phyloP scores from a whole-genome alignment of 345 rosid genomes.

The Eutrema yunnanense region DNA sequence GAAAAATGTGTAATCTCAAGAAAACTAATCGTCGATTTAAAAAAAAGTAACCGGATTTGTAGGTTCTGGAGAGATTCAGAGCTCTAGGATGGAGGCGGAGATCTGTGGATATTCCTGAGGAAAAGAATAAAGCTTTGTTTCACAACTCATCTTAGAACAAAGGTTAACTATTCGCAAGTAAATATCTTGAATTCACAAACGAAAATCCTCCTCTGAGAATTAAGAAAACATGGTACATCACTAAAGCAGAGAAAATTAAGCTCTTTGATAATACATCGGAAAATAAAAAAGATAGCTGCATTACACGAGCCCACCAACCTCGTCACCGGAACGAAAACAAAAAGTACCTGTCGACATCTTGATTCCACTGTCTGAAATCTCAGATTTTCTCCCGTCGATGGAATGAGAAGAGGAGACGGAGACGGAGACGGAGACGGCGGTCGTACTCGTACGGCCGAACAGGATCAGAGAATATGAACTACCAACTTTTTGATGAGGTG shows the following conservation, averaged over 20 bases:
- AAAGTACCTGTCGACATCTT: constrained; percentile 18
- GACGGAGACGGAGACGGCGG: not conserved
- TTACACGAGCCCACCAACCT: not conserved
- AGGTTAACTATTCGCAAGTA: not conserved
- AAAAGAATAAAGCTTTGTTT: not conserved
- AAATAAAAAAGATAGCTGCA: constrained; percentile 7
- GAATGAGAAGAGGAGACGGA: not conserved
- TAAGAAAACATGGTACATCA: not conserved
- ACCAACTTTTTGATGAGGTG: constrained; percentile 8
- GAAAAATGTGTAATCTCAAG: not conserved
- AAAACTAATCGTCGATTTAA: not conserved
- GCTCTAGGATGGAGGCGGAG: not conserved
- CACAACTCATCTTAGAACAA: not conserved
- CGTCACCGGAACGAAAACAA: not conserved
- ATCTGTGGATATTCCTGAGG: constrained; percentile 21
- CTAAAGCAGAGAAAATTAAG: not conserved
- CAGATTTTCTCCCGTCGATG: not conserved
- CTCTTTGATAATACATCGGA: constrained; percentile 29
- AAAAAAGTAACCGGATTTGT: constrained; percentile 2
- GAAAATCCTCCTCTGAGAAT: not conserved
- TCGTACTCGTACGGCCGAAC: not conserved
- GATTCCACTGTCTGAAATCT: not conserved
- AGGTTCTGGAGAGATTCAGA: not conserved
- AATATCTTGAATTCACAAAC: not conserved
- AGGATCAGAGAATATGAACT: not conserved